Base-by-base conservation (phyloP, 2,329 filamentous ascomycete genomes). In the Claviceps purpurea region DNA sequence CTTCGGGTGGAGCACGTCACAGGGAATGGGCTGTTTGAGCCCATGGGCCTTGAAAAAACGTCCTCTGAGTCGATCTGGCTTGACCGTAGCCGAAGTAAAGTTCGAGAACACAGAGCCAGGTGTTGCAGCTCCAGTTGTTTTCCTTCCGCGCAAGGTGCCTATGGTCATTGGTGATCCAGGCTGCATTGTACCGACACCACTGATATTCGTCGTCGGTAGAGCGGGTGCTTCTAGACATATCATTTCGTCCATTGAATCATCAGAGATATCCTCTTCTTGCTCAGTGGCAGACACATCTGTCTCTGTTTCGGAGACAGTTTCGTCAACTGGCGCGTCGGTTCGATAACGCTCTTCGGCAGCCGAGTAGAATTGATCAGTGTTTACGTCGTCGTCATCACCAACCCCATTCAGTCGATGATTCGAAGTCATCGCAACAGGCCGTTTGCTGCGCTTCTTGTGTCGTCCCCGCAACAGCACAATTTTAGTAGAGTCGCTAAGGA, bases 171-270 rank as follows among this genome's bases (percentile, higher is more conserved):
- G 90, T 0, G 89, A 95, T 11, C 87, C 89, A 1, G 85, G 80
- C 42, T 86, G 85, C 62, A 89, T 77, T 0, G 87, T 86, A 22
- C 88, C 93, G 58, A 91, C 76, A 18, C 87, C 82, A 48, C 89
- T 91, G 1, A 85, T 85, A 52, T 82, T 82, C 26, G 86, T 82
- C n/a, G 88, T 78, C 1, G 87, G 82, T 16, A 96, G 70, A 30
- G 84, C 79, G 1, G 91, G 91, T 1, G 85, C 84, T 57, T 85
- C 84, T 37, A 97, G 75, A 4, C 89, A 94, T 50, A 97, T 95
- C 77, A 95, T 87, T 55, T 95, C 89, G 57, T 96, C 90, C 72
- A 89, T 78, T 0, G 88, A 93, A 63, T 95, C 91, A 65, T 95
- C 90, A 0, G 91, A 95, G 16, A 91, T 73, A 7, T 76, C 73